Percentiles rank a stretch among this genome's conserved stretches.
These are phyloP conservation scores for Phytophthora sansomeana DNA, from an alignment of 352 stramenopile genomes.

Conservation along the genomic window DNA sequence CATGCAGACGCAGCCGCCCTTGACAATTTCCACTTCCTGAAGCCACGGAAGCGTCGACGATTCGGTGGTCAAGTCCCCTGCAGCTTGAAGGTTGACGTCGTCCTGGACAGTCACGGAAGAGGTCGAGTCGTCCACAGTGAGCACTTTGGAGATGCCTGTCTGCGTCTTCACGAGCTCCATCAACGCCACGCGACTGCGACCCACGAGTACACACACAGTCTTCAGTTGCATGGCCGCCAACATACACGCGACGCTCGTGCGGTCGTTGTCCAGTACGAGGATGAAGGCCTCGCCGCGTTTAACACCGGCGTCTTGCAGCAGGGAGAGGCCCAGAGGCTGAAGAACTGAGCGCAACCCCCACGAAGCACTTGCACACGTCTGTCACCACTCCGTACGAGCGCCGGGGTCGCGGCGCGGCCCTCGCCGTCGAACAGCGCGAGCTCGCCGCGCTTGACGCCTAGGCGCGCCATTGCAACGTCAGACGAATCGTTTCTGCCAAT, in stretches of 20 bases:
- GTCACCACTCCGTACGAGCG: slow-evolving; percentile 17
- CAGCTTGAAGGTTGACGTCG: slow-evolving; percentile 25
- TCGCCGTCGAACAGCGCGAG: slow-evolving; percentile 57
- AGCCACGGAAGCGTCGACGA: slow-evolving; percentile 40
- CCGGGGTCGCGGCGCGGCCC: slow-evolving; percentile 11
- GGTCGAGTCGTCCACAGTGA: slow-evolving; percentile 55
- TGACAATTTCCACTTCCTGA: slow-evolving; percentile 33
- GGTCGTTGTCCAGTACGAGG: slow-evolving; percentile 78
- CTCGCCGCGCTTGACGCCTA: slow-evolving; percentile 73
- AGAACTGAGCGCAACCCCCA: slow-evolving; percentile 54
- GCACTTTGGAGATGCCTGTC: slow-evolving; percentile 65
- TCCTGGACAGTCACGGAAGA: slow-evolving; percentile 31
- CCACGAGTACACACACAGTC: slow-evolving; percentile 64
- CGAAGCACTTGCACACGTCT: slow-evolving; percentile 43
- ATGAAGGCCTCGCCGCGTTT: slow-evolving; percentile 57
- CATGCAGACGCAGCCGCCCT: slow-evolving; percentile 69
- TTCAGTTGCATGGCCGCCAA: slow-evolving; percentile 71
- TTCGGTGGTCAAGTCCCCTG: slow-evolving; percentile 5
- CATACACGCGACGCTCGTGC: slow-evolving; percentile 77
- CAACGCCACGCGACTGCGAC: slow-evolving; percentile 55
- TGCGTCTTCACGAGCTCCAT: slow-evolving; percentile 58
- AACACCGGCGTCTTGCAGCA: slow-evolving; percentile 51
- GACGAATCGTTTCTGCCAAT: slow-evolving; percentile 25
- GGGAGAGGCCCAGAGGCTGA: slow-evolving; percentile 53
- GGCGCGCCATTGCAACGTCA: slow-evolving; percentile 29